phyloP scores from a whole-genome alignment of 257 asterid species.

The Solanum gandarillasii region DNA sequence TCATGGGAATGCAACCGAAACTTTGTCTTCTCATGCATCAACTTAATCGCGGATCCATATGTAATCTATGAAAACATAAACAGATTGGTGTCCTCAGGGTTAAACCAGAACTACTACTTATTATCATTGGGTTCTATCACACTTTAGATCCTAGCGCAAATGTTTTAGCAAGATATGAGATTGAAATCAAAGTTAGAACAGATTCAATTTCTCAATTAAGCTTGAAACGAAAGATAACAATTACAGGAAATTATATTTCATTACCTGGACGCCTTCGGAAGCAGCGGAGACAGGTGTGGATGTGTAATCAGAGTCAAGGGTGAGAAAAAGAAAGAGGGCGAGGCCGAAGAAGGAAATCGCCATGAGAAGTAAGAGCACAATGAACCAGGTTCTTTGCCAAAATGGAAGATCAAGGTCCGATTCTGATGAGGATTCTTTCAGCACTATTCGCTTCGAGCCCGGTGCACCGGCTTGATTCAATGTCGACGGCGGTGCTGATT shows the following conservation, averaged over 20 bases:
- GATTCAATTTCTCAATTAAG: not conserved
- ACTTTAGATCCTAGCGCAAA: not conserved
- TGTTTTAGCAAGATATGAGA: too few relatives aligned
- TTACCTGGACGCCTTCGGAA: conserved; percentile 88
- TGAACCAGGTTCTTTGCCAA: conserved; percentile 65
- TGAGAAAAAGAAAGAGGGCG: conserved; percentile 48
- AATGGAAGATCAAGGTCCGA: conserved; percentile 49
- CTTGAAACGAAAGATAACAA: not conserved
- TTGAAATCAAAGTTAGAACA: not conserved
- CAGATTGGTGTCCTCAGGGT: not conserved
- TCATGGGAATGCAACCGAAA: conserved; percentile 81
- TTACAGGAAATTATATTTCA: not conserved
- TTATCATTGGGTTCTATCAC: not conserved
- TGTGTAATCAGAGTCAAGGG: conserved; percentile 49
- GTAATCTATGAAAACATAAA: conserved; percentile 42
- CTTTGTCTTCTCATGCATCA: conserved; percentile 86
- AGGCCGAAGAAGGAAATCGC: conserved; percentile 58
- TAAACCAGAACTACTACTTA: not conserved
- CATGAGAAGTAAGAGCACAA: conserved; percentile 42
- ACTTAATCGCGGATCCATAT: conserved; percentile 67
- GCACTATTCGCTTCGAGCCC: conserved; percentile 37
- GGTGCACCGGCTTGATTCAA: conserved; percentile 19
- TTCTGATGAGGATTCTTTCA: conserved; percentile 31
- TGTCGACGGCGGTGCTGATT: conserved; percentile 36
- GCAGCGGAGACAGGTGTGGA: conserved; percentile 69